Base-by-base conservation (phyloP, 345 rosid species). In the Gossypium bickii region DNA sequence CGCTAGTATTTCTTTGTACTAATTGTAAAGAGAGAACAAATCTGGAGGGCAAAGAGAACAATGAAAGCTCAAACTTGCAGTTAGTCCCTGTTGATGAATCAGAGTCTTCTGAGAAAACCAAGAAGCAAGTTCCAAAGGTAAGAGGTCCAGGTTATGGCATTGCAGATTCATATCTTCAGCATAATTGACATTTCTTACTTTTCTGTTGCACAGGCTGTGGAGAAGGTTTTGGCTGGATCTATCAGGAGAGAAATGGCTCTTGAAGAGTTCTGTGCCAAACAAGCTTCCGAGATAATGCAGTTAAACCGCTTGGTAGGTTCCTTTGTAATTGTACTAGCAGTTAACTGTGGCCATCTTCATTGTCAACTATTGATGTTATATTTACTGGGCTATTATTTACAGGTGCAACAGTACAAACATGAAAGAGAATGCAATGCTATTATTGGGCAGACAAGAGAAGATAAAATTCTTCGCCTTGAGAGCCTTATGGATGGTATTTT, bases 321-420 rank as follows among this genome's bases (percentile, higher is more conserved):
- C 75, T 82, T 76, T 25, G 61, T 64, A 55, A 52, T 79, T 57
- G 60, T 47, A 45, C 57, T 53, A 45, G 43, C 73, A 56, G 73
- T n/a, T 34, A 67, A 59, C 29, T 48, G 3, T 73, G 45, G 74
- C 47, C 61, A 52, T 49, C 64, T 24, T 56, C 48, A 58, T 76
- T 76, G 59, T 22, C 0, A 49, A 45, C 47, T 62, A 65, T 48
- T 73, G 41, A 27, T 49, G 27, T 82, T 70, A 71, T 73, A 74
- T 67, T 59, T 24, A 58, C 12, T 18, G 44, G 74, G 74, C 74
- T 71, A 63, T 76, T 45, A 13, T 76, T 73, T 81, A 58, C 87
- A 96, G 99, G 97, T 93, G 73, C 97, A 93, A 83, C 99, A 93
- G 76, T 93, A 90, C 87, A 96, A 93, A 85, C 98, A 96, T 80